phyloP scores from a whole-genome alignment of 495 filamentous ascomycete genomes.

The Rhypophila decipiens region DNA sequence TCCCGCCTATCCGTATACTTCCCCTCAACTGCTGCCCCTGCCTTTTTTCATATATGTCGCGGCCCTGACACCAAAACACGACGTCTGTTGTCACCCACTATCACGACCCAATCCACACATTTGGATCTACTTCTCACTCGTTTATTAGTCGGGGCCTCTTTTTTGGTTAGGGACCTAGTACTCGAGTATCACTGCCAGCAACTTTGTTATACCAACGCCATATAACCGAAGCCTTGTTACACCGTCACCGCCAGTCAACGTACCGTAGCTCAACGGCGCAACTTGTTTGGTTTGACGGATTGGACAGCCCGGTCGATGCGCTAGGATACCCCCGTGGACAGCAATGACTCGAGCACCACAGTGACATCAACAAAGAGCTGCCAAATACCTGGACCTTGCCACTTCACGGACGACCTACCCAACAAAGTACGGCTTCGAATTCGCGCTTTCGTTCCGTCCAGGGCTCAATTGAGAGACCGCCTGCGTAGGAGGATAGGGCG shows the following conservation, averaged over 20 bases:
- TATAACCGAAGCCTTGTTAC: neutral
- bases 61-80: slow-evolving; percentile 10
- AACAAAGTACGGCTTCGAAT: too few species aligned
- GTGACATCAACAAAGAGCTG: too few species aligned
- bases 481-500: slow-evolving; percentile 4
- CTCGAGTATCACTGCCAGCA: slow-evolving; percentile 17
- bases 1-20: slow-evolving; percentile 1
- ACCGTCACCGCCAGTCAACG: neutral
- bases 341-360: slow-evolving; percentile 15
- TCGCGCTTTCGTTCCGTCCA: too few species aligned
- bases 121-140: slow-evolving; percentile 4
- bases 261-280: neutral
- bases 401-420: too few species aligned
- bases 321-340: slow-evolving; percentile 16
- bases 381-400: too few species aligned
- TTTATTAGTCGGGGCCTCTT: slow-evolving; percentile 6
- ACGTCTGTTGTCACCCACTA: slow-evolving; percentile 2
- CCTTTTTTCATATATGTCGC: slow-evolving; percentile 18
- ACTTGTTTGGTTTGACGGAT: too few species aligned
- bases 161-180: slow-evolving; percentile 24
- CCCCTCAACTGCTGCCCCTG: slow-evolving; percentile 4
- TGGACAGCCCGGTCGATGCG: slow-evolving; percentile 12
- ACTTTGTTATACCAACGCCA: slow-evolving; percentile 8
- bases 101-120: slow-evolving; percentile 8
- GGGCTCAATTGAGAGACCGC: slow-evolving; percentile 7